Percentiles rank a stretch among this genome's conserved stretches.
Conservation (phyloP, 306 rosid species). For the Malus orientalis region DNA sequence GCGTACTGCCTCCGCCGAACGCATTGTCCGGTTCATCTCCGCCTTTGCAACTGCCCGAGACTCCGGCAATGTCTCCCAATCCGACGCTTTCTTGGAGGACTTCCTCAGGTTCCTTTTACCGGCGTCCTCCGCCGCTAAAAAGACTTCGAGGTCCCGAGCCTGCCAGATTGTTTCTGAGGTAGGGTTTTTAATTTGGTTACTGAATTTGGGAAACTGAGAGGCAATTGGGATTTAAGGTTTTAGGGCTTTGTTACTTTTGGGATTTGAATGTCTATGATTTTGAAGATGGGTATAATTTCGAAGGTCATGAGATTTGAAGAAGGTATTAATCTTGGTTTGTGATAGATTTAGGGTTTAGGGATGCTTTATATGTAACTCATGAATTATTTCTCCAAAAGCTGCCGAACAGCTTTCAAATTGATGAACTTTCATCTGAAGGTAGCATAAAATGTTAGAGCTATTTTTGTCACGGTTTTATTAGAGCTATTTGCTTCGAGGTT, state of each 20-base stretch:
- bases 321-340: neutral
- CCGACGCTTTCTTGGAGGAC: slow-evolving; percentile 53
- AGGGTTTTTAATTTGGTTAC: neutral
- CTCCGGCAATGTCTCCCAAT: slow-evolving; percentile 17
- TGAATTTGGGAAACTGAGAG: neutral
- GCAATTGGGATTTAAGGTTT: neutral
- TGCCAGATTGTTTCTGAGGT: slow-evolving; percentile 95
- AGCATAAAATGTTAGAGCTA: neutral
- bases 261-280: neutral
- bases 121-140: slow-evolving; percentile 42
- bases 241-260: neutral
- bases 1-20: slow-evolving; percentile 60
- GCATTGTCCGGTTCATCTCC: slow-evolving; percentile 62
- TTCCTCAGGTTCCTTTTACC: slow-evolving; percentile 64
- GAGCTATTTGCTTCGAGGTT: neutral
- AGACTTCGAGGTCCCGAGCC: slow-evolving; percentile 67
- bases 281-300: neutral
- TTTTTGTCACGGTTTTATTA: neutral
- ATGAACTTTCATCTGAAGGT: neutral
- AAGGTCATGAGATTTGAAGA: neutral
- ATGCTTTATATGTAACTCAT: no score
- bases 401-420: neutral
- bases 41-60: slow-evolving; percentile 37
- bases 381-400: no score
- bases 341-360: no score